Percentiles rank a stretch among this genome's conserved stretches.
Conservation (phyloP, 164 flowering plant genomes). For the Buxus sempervirens region DNA sequence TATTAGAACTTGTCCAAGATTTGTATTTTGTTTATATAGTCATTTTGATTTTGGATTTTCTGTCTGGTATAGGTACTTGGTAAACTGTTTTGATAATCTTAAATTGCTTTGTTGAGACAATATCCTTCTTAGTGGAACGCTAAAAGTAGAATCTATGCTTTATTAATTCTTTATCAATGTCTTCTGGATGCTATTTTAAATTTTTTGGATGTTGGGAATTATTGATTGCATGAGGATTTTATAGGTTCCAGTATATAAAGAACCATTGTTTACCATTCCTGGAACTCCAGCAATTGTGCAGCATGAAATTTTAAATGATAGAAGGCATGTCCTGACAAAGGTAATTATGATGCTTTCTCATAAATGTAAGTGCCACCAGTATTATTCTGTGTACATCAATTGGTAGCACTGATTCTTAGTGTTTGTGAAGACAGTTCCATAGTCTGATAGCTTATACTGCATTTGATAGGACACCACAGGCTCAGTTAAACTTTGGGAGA, state of each 20-base stretch:
- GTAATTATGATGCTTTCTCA: conserved; percentile 28
- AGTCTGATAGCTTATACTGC: neutral
- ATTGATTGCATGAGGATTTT: conserved; percentile 8
- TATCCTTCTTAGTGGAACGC: neutral
- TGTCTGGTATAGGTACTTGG: too few relatives aligned
- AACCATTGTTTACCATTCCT: conserved; percentile 63
- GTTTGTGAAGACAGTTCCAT: neutral
- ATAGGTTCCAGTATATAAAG: conserved; percentile 81
- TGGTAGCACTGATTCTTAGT: neutral
- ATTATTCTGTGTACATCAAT: neutral
- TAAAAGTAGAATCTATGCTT: too few relatives aligned
- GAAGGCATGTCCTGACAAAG: conserved; percentile 94
- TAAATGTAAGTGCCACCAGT: neutral
- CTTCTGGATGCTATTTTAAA: neutral
- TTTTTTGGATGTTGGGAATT: neutral
- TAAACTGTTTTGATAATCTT: too few relatives aligned
- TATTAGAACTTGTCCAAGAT: neutral
- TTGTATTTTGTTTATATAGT: too few relatives aligned
- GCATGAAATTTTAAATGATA: conserved; percentile 89
- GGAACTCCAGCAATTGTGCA: conserved; percentile 86
- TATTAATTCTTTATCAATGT: neutral
- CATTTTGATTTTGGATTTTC: too few relatives aligned
- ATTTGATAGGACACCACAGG: conserved; percentile 71
- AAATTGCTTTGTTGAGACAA: neutral
- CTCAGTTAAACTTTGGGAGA: conserved; percentile 93